Conservation (phyloP, 495 filamentous ascomycete genomes). For the Penicillium paradoxum region DNA sequence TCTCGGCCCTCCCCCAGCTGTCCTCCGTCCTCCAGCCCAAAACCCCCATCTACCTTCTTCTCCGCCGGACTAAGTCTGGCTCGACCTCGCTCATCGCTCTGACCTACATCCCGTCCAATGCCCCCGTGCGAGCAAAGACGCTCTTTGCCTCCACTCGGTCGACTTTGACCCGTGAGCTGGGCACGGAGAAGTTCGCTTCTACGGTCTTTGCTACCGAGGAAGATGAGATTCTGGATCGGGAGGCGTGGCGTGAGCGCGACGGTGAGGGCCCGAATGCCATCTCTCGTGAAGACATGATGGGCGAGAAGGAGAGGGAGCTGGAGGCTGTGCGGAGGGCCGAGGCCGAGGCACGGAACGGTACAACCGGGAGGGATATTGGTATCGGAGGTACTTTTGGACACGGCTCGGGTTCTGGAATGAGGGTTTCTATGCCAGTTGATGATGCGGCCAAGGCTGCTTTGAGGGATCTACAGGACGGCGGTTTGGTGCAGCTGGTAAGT, state of each 20-base stretch:
- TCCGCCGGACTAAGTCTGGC: conserved; percentile 57
- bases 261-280: conserved; percentile 41
- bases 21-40: conserved; percentile 68
- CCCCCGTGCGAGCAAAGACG: conserved; percentile 92
- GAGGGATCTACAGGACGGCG: conserved; percentile 50
- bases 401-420: conserved; percentile 50
- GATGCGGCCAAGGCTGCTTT: conserved; percentile 65
- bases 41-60: conserved; percentile 76
- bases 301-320: conserved; percentile 78
- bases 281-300: conserved; percentile 62
- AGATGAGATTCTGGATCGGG: conserved; percentile 58
- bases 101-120: conserved; percentile 86
- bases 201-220: conserved; percentile 72
- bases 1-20: conserved; percentile 56
- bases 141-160: conserved; percentile 86
- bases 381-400: conserved; percentile 54
- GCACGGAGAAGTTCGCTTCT: conserved; percentile 80
- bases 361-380: conserved; percentile 50
- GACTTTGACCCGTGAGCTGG: conserved; percentile 79
- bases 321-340: conserved; percentile 75
- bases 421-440: conserved; percentile 61
- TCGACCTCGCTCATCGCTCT: conserved; percentile 60
- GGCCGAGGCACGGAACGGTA: conserved; percentile 71
- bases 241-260: conserved; percentile 75
- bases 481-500: conserved; percentile 77